Percentiles rank a stretch among this genome's conserved stretches.
Evolutionary conservation across 176 grass and related monocot species (phyloP).

Genomic region (Carex scoparia): DNA sequence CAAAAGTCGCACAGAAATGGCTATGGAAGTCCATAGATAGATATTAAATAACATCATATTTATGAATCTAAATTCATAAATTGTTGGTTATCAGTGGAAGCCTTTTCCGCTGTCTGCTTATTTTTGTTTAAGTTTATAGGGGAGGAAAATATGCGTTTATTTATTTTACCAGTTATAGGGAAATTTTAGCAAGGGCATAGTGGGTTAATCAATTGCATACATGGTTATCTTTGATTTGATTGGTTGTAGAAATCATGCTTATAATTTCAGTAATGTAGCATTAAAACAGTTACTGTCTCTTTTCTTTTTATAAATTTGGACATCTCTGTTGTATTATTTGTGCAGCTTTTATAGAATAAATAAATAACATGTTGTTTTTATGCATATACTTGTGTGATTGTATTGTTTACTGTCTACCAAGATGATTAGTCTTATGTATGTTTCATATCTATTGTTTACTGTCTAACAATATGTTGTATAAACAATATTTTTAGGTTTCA

Average conservation of each 20-base stretch:
- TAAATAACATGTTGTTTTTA: neutral
- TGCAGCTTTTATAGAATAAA: slow-evolving; percentile 28
- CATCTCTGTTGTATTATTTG: slow-evolving; percentile 25
- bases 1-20: slow-evolving; percentile 71
- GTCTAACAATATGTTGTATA: too few relatives aligned
- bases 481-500: neutral
- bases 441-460: neutral
- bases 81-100: slow-evolving; percentile 1
- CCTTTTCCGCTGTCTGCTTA: slow-evolving; percentile 10
- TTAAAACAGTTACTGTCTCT: neutral
- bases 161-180: slow-evolving; percentile 18
- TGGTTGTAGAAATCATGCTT: slow-evolving; percentile 29
- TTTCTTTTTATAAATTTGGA: neutral
- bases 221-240: slow-evolving; percentile 4
- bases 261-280: neutral
- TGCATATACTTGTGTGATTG: neutral
- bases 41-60: neutral
- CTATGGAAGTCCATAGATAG: slow-evolving; percentile 22
- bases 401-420: neutral
- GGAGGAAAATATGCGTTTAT: slow-evolving; percentile 13
- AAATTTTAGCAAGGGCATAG: slow-evolving; percentile 24
- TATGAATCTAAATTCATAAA: slow-evolving; percentile 20
- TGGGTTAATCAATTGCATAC: neutral
- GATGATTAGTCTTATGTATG: neutral
- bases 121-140: slow-evolving; percentile 22